Evolutionary conservation across 106 monocot genomes (phyloP), one percentile per base, ranked within the genome.

Genomic region (Allium sativum): DNA sequence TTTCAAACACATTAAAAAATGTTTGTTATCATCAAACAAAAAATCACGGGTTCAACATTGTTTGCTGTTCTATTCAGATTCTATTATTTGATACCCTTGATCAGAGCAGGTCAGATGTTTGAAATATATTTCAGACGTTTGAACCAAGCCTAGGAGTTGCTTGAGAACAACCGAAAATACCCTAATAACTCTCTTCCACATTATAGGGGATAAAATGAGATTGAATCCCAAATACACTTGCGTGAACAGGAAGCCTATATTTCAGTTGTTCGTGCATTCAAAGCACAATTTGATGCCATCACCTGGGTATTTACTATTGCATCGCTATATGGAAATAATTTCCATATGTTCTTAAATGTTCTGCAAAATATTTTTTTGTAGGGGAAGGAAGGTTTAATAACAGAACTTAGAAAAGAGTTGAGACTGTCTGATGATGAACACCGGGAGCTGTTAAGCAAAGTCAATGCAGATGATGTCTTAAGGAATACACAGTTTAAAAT

Each of bases 371-470:
- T 66, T 21, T 65, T 60, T 51, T 10, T 63, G 52, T 63, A 93
- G 93, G 93, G 89, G 56, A 93, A 93, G 67, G 89, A 93, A 72
- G 72, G 76, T 70, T 70, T 93, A 66, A 93, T 93, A 45, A 93
- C 89, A 44, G 89, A 89, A 65, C 80, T 93, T 22, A 75, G 93
- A 56, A 93, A 80, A 70, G 93, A 93, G 65, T 61, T 93, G 58
- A 75, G 85, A 69, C 66, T 93, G 42, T 80, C 93, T 48, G 78
- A 93, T 74, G 76, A 83, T 19, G 93, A 93, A 51, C 89, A 93
- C 65, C 73, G 93, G 45, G 76, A 78, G 62, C 68, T 93, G 3
- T 74, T 89, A 55, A 72, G 67, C 65, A 81, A 66, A 53, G 93
- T 89, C 10, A 89, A 89, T 78, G 75, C 85, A 62, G 93, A 93